phyloP scores from a whole-genome alignment of 192 early-diverging fungal genomes.

The Funneliformis geosporum region DNA sequence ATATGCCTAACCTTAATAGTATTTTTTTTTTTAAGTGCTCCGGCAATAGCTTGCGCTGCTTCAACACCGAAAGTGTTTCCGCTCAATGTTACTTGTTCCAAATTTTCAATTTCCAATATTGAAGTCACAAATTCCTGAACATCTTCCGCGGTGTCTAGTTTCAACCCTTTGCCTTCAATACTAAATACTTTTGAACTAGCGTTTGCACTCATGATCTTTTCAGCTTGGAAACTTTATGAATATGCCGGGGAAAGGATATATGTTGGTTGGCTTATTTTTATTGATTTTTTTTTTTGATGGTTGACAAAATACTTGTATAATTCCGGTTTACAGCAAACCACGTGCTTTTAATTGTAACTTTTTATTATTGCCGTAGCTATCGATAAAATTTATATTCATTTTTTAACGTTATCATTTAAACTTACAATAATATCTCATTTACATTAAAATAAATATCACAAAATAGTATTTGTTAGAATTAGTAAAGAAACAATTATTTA shows the following conservation, averaged over 20 bases:
- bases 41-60: slow-evolving; percentile 78
- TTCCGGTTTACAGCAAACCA: too few species aligned
- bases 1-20: slow-evolving; percentile 66
- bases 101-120: slow-evolving; percentile 61
- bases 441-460: neutral
- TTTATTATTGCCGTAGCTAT: too few species aligned
- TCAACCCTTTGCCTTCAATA: slow-evolving; percentile 86
- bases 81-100: slow-evolving; percentile 72
- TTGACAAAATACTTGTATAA: too few species aligned
- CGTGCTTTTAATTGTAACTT: too few species aligned
- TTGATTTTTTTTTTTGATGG: neutral
- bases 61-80: slow-evolving; percentile 95
- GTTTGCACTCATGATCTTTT: neutral
- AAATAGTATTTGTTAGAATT: neutral
- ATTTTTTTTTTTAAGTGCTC: slow-evolving; percentile 64
- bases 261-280: too few species aligned
- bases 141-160: slow-evolving; percentile 84
- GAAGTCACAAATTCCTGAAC: slow-evolving; percentile 74
- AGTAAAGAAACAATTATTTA: neutral
- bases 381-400: too few species aligned
- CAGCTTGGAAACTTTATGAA: neutral
- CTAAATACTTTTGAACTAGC: slow-evolving; percentile 54
- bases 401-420: too few species aligned
- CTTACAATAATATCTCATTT: too few species aligned
- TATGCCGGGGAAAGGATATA: neutral